Conservation (phyloP, 179 eudicot species). For the Heliamphora ciliata region DNA sequence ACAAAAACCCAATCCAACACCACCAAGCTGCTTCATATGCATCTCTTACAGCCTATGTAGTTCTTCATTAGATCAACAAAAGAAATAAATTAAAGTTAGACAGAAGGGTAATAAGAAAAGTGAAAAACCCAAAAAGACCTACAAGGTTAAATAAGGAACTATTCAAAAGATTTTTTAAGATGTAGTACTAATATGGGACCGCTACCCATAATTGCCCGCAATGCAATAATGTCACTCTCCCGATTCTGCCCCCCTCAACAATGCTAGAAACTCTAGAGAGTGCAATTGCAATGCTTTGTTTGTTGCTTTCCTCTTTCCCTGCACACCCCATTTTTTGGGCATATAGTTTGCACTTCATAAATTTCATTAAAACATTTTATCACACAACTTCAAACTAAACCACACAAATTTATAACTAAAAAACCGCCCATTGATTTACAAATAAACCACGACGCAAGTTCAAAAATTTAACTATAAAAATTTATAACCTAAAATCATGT, state of each 20-base stretch:
- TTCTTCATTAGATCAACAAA: constrained; percentile 16
- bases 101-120: constrained; percentile 1
- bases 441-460: no score
- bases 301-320: background rate
- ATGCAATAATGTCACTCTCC: constrained; percentile 65
- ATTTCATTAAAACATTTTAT: no score
- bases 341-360: no score
- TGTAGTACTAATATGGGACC: constrained; percentile 35
- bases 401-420: no score
- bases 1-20: background rate
- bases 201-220: constrained; percentile 90
- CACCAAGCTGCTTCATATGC: constrained; percentile 45
- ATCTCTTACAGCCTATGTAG: constrained; percentile 51
- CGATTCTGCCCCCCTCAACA: constrained; percentile 32
- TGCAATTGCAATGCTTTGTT: constrained; percentile 52
- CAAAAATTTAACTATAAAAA: no score
- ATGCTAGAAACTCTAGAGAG: constrained; percentile 51
- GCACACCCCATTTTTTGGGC: no score
- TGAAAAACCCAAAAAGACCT: background rate
- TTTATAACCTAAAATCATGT: no score
- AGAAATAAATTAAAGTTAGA: background rate
- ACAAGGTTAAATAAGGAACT: constrained; percentile 10
- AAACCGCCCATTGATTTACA: no score
- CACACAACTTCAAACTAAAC: no score
- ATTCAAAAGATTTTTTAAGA: background rate